Base-by-base conservation (phyloP, 2,329 filamentous ascomycete species). In the Aspergillus puulaauensis region DNA sequence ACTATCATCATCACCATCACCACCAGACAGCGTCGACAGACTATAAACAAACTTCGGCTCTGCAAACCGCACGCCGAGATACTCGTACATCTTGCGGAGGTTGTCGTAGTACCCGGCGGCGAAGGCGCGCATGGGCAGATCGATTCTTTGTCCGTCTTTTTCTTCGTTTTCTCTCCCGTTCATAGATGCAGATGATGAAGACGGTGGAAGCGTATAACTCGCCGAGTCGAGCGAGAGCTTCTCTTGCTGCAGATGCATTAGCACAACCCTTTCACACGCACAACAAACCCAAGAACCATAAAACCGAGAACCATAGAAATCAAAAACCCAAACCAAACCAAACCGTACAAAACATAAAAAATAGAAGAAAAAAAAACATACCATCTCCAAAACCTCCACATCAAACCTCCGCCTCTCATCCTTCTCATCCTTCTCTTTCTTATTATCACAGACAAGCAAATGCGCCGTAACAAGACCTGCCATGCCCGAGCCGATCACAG, bases 81-180 rank as follows among this genome's bases (percentile, higher is more conserved):
- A 74, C 24, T 81, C 73, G 67, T 86, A 86, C 79, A 87, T 82
- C 24, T 75, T 73, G 60, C 77, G 78, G 49, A 87, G 70, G 59
- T 85, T 83, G 47, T 70, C 67, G 64, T 87, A 86, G 68, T 83
- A 87, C 19, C 79, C 78, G 9, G 73, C 77, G 14, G 77, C 77
- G 60, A 83, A 81, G 6, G 77, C 78, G 52, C 80, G 78, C 80
- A 83, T 83, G 35, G 80, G 80, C 41, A 82, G 66, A 67, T 82
- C 80, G 40, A 80, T 69, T 59, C 77, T 75, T 51, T 71, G 27
- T 12, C 21, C 8, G 2, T 56, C 27, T 27, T 12, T 12, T 6
- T 27, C 12, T 19, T 37, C 41, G 3, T 39, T 8, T 27, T 2
- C 6, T 7, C 15, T 40, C 2, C 17, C 39, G 6, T 21, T 35